Evolutionary conservation across 176 grass and related monocot genomes (phyloP), one percentile per base, ranked within the genome.

Genomic region (Miscanthus lutarioriparius): DNA sequence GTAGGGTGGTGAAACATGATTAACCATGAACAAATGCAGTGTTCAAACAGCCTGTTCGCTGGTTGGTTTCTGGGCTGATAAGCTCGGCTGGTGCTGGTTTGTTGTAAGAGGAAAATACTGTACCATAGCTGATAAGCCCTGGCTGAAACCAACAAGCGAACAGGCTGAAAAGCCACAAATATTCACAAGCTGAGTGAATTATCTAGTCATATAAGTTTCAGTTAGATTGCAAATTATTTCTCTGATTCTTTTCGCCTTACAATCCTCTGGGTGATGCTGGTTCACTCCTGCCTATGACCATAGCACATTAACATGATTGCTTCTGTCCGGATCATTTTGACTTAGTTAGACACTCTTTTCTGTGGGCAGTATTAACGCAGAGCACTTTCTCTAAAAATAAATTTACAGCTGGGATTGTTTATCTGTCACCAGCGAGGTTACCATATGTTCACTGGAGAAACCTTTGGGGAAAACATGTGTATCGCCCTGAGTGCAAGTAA

Each of bases 161-260:
- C n/a, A n/a, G n/a, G n/a, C n/a, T n/a, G n/a, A n/a, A 30, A 64
- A 15, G 26, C 2, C n/a, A 12, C 25, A 64, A 14, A 28, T 59
- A 23, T 59, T 23, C 64, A 68, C 66, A 38, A 10, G 15, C 65
- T 67, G 17, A 69, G 17, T 70, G 67, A 70, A 41, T 70, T 41
- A 70, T 70, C 67, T 40, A 70, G 37, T 43, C 37, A 71, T 39
- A 25, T 20, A 25, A 25, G 36, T 43, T 71, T 36, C 20, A 39
- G 35, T n/a, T 69, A 69, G 67, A 69, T 69, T 69, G 35, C 19
- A 39, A 69, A 69, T 39, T 39, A 69, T n/a, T 69, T 69, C 17
- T 69, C 19, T n/a, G 8, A 69, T 69, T 69, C 33, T n/a, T 69
- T 9, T 11, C 17, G 8, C 33, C 66, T 69, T 22, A 39, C 9